Base-by-base conservation (phyloP, 2,329 filamentous ascomycete genomes). In the Exophiala dermatitidis region DNA sequence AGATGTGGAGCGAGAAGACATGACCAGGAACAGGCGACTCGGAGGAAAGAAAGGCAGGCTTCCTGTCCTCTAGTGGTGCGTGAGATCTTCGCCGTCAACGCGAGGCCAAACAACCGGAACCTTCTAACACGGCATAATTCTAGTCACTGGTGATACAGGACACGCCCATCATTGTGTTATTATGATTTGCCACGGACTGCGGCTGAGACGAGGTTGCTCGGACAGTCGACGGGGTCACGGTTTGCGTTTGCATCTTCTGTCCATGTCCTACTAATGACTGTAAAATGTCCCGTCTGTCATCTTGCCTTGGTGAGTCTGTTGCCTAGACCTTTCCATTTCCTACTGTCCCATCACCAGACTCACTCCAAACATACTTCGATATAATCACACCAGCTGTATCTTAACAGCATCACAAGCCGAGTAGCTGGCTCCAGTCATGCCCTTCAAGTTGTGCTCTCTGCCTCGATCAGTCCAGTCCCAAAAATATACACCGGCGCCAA, bases 1-100 rank as follows among this genome's bases (percentile, higher is more conserved):
- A 41, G 59, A 54, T 42, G 57, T 55, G 52, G 54, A 55, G 51
- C 54, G 53, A 50, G 60, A 52, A 50, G 57, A 59, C 57, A 59
- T 59, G 57, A 54, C 57, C 46, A 57, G 54, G 50, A 46, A 57
- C 26, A 40, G 49, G 37, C 33, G 28, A 19, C 19, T 19, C 19
- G 19, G 19, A 46, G 50, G 51, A 46, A 26, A 46, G 45, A 43
- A 44, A 53, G 28, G 44, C 43, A 47, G 48, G 31, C 52, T 50
- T 42, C 31, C 28, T 32, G 30, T 6, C 42, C 12, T 32, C 28
- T 45, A 45, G 42, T 30, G 12, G 30, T 32, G 28, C 30, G 7
- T 36, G 29, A n/a, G 42, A 45, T 45, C 42, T 45, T 45, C 42
- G 42, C 42, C 28, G 4, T 41, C 38, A 41, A 26, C 38, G 10